Base-by-base conservation (phyloP, 306 rosid species). In the Vigna reflexopilosa region DNA sequence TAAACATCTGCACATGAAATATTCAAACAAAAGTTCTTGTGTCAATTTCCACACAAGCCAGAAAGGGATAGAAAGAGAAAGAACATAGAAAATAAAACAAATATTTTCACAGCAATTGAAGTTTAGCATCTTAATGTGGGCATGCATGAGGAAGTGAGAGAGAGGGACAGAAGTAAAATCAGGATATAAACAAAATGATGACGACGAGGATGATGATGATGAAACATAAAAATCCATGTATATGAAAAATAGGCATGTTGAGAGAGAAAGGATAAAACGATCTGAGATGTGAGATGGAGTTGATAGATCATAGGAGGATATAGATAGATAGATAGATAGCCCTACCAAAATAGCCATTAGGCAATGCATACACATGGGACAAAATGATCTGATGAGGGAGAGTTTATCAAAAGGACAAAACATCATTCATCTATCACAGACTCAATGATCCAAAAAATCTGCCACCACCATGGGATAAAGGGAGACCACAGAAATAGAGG, bases 401-500 rank as follows among this genome's bases (percentile, higher is more conserved):
- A 67, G 63, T 65, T 64, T 16, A 66, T 73, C 73, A 59, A 67
- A 50, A 82, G 73, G 85, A 77, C 78, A 76, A 49, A 70, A 76
- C 54, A 57, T 70, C 54, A 70, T 70, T 32, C 22, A 56, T 82
- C 78, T 15, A 66, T 77, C 75, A 64, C 64, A 67, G 56, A 68
- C 36, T 45, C 19, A 67, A 59, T 76, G 72, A 74, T 58, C 83
- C 72, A 66, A 72, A 50, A 77, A 47, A 3, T 71, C 34, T 51
- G 85, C 49, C 36, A 44, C 80, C 77, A 78, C 40, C 47, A 49
- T 48, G 77, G 80, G 71, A 70, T 75, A 72, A 63, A 77, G 66
- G 77, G 72, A 82, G 86, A 85, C 87, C 85, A 84, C 85, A 76
- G 6, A 26, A 73, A 78, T 9, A 68, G 10, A 77, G 57, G 38